Percentiles rank a stretch among this genome's conserved stretches.
phyloP scores from a whole-genome alignment of 148 eudicot species.

The Fallopia convolvulus region DNA sequence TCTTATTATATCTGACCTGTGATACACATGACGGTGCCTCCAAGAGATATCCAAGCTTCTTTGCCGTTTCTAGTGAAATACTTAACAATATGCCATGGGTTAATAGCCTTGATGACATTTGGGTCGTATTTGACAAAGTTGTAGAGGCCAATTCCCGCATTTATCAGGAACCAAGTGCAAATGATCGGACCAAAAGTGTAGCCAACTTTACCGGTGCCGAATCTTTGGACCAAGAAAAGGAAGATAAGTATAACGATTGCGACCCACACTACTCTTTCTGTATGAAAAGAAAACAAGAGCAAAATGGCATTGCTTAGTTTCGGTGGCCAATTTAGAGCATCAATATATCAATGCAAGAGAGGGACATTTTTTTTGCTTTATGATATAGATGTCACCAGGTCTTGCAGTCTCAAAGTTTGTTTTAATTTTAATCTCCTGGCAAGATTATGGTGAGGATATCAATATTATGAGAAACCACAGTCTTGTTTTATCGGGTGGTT shows the following conservation, averaged over 20 bases:
- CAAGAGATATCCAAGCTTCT: conserved; percentile 68
- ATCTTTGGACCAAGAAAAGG: conserved; percentile 52
- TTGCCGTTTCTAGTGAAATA: conserved; percentile 55
- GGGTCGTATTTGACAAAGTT: conserved; percentile 48
- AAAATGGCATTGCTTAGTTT: too few species aligned
- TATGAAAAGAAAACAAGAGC: too few species aligned
- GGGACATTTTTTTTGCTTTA: neutral
- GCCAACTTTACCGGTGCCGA: conserved; percentile 70
- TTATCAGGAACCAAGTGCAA: conserved; percentile 42
- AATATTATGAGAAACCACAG: neutral
- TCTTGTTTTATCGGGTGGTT: neutral
- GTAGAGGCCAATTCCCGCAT: conserved; percentile 45
- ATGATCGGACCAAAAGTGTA: conserved; percentile 53
- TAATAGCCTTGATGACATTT: conserved; percentile 42
- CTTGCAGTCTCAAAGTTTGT: conserved; percentile 45
- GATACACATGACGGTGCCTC: conserved; percentile 62
- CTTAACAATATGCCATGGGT: conserved; percentile 43
- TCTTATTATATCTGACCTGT: conserved; percentile 31
- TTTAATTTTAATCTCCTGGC: conserved; percentile 52
- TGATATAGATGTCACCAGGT: conserved; percentile 13
- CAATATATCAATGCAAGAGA: too few species aligned
- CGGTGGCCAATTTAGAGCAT: too few species aligned
- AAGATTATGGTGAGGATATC: conserved; percentile 58
- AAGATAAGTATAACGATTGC: conserved; percentile 45
- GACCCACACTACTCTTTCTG: conserved; percentile 34